Conservation (phyloP, 2,329 filamentous ascomycete species). For the Didymella exigua region DNA sequence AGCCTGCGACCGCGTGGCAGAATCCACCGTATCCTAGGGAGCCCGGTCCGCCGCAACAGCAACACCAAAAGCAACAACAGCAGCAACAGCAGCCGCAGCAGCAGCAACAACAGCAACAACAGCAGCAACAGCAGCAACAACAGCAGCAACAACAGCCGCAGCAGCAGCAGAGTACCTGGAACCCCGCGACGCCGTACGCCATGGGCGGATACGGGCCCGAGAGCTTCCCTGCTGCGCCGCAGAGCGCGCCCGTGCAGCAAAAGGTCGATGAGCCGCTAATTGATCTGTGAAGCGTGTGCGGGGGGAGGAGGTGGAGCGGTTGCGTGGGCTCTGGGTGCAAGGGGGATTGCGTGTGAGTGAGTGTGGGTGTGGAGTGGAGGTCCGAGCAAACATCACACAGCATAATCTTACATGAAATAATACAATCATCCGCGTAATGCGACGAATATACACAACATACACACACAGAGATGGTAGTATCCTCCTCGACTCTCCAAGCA, state of each 20-base stretch:
- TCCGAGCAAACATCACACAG: no score
- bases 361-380: no score
- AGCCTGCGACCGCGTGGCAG: conserved; percentile 38
- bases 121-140: conserved; percentile 20
- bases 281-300: conserved; percentile 62
- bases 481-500: neutral
- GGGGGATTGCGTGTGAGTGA: no score
- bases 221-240: conserved; percentile 69
- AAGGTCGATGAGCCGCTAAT: conserved; percentile 77
- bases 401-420: no score
- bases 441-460: neutral
- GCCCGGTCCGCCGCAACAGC: conserved; percentile 33
- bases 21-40: conserved; percentile 41
- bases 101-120: conserved; percentile 7
- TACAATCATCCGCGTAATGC: neutral
- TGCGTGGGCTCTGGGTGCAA: no score
- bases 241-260: conserved; percentile 54
- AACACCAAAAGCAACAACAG: conserved; percentile 6
- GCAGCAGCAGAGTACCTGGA: conserved; percentile 41
- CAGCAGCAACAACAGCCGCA: conserved; percentile 20
- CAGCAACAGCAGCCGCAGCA: conserved; percentile 20
- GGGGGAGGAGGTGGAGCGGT: neutral
- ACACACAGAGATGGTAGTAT: no score
- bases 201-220: conserved; percentile 50
- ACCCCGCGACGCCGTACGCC: conserved; percentile 46